Percentiles rank a stretch among this genome's conserved stretches.
These are phyloP conservation scores for Pleoardoris graminearum DNA, from an alignment of 2,329 filamentous ascomycete species.

Conservation along the genomic window DNA sequence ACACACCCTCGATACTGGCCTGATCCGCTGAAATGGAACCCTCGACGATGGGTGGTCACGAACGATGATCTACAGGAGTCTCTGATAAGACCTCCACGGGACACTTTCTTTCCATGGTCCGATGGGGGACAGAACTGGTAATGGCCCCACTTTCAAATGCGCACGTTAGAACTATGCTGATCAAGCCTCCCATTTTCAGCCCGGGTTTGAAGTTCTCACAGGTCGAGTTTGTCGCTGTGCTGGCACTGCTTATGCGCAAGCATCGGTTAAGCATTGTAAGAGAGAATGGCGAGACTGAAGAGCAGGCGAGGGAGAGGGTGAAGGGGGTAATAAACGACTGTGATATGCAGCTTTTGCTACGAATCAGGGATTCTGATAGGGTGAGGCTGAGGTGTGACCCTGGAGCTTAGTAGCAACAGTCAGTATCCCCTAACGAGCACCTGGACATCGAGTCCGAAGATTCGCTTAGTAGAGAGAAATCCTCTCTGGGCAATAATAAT, in stretches of 20 bases:
- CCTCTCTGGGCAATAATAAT: too few relatives aligned
- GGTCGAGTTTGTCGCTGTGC: constrained; percentile 42
- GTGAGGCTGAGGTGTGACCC: not conserved
- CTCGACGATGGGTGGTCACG: constrained; percentile 32
- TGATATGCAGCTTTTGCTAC: constrained; percentile 7
- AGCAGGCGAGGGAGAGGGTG: not conserved
- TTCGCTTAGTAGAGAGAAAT: too few relatives aligned
- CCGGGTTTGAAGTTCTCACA: constrained; percentile 41
- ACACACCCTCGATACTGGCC: constrained; percentile 38
- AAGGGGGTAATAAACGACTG: constrained; percentile 11
- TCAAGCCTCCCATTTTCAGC: not conserved
- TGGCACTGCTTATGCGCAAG: constrained; percentile 22
- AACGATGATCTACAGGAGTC: not conserved
- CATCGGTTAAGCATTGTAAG: constrained; percentile 11
- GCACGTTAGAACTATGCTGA: not conserved
- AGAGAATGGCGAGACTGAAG: constrained; percentile 5
- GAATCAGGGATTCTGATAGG: constrained; percentile 2
- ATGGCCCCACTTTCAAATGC: not conserved
- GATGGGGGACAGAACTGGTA: constrained; percentile 28
- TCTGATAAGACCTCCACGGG: constrained; percentile 7
- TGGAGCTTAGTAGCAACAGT: not conserved
- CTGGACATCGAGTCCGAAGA: too few relatives aligned
- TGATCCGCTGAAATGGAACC: constrained; percentile 30
- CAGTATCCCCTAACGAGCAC: too few relatives aligned
- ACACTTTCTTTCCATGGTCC: constrained; percentile 21